These are phyloP conservation scores for Diaporthe citrichinensis DNA, from an alignment of 2,329 filamentous ascomycete genomes.

Conservation along the genomic window DNA sequence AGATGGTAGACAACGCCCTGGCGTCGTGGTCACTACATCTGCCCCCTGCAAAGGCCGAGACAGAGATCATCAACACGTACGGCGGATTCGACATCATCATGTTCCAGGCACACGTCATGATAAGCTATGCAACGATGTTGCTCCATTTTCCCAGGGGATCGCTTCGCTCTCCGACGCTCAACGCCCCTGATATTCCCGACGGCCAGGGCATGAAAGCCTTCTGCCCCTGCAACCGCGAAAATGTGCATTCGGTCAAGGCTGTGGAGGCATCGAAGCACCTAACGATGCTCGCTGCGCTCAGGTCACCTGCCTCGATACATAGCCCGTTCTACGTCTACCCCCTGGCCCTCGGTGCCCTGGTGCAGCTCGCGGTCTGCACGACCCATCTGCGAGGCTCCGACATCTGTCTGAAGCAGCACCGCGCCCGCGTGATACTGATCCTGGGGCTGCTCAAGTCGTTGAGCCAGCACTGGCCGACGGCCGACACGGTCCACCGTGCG, in stretches of 20 bases:
- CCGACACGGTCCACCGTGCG: neutral
- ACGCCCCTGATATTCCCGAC: neutral
- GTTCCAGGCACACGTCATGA: slow-evolving; percentile 9
- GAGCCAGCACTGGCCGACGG: slow-evolving; percentile 4
- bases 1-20: slow-evolving; percentile 4
- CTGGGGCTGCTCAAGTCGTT: neutral
- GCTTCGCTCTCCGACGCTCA: neutral
- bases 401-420: neutral
- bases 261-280: neutral
- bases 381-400: neutral
- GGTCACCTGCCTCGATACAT: neutral
- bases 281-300: neutral
- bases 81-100: slow-evolving; percentile 3
- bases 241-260: slow-evolving; percentile 8
- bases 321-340: neutral
- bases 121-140: slow-evolving; percentile 5
- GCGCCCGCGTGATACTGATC: neutral
- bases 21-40: neutral
- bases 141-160: neutral
- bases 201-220: slow-evolving; percentile 6
- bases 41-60: neutral
- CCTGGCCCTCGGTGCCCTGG: neutral
- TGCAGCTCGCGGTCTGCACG: neutral
- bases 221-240: slow-evolving; percentile 11
- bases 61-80: slow-evolving; percentile 9